Percentiles rank a stretch among this genome's conserved stretches.
Conservation (phyloP, 2,329 filamentous ascomycete genomes). For the Nemania bipapillata region DNA sequence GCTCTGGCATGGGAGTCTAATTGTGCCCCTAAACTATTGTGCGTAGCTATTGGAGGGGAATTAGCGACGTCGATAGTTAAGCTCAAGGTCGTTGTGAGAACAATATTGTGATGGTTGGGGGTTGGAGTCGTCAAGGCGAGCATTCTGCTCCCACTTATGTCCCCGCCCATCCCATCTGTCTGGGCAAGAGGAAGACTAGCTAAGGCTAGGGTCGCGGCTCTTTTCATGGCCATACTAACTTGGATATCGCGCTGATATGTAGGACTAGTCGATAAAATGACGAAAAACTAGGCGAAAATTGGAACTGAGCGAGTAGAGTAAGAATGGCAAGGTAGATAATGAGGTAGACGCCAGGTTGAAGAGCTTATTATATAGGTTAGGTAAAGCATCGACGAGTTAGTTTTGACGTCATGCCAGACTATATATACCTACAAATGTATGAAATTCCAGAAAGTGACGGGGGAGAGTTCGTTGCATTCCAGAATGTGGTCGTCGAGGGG, state of each 20-base stretch:
- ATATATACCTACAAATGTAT: slow-evolving; percentile 31
- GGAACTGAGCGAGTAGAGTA: slow-evolving; percentile 6
- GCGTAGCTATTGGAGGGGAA: slow-evolving; percentile 15
- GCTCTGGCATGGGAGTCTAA: neutral
- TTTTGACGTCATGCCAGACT: slow-evolving; percentile 40
- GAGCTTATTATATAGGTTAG: slow-evolving; percentile 32
- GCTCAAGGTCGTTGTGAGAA: slow-evolving; percentile 4
- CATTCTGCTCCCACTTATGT: slow-evolving; percentile 24
- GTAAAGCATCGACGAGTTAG: slow-evolving; percentile 39
- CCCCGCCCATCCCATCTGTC: slow-evolving; percentile 36
- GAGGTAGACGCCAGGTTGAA: slow-evolving; percentile 29
- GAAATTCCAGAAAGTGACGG: neutral
- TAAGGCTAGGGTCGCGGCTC: slow-evolving; percentile 41
- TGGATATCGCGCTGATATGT: slow-evolving; percentile 15
- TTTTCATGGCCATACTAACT: slow-evolving; percentile 44
- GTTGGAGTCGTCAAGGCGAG: neutral
- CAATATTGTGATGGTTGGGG: slow-evolving; percentile 4
- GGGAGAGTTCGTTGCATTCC: slow-evolving; percentile 34
- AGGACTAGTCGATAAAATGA: no score
- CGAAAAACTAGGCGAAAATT: neutral
- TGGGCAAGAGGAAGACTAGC: slow-evolving; percentile 43
- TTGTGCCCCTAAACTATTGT: slow-evolving; percentile 5
- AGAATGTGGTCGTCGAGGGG: slow-evolving; percentile 12
- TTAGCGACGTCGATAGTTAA: slow-evolving; percentile 23
- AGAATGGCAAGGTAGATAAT: neutral